Evolutionary conservation across 2,329 filamentous ascomycete genomes (phyloP).

Genomic region (Myriosclerotinia curreyana): DNA sequence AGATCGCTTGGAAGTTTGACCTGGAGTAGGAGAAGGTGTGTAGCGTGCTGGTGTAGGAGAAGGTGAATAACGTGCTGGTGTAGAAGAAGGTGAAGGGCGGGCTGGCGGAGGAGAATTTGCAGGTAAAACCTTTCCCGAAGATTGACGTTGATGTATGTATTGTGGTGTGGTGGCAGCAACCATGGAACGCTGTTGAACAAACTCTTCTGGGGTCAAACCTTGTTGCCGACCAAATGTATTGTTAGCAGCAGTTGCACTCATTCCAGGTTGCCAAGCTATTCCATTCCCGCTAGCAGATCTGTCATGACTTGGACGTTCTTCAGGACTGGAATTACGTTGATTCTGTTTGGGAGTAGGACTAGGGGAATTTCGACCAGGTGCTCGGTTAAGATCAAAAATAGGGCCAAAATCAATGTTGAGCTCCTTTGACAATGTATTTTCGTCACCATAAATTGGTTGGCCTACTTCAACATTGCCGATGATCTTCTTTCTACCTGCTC

Average conservation of each 20-base stretch:
- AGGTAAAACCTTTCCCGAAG: slow-evolving; percentile 51
- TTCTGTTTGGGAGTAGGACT: slow-evolving; percentile 59
- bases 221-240: slow-evolving; percentile 44
- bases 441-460: slow-evolving; percentile 43
- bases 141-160: slow-evolving; percentile 57
- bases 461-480: slow-evolving; percentile 51
- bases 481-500: slow-evolving; percentile 77
- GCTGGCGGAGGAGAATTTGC: slow-evolving; percentile 45
- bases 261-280: slow-evolving; percentile 73
- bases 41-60: slow-evolving; percentile 2
- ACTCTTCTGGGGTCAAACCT: slow-evolving; percentile 72
- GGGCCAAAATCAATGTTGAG: slow-evolving; percentile 83
- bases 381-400: slow-evolving; percentile 56
- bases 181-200: slow-evolving; percentile 73
- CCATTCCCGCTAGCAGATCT: slow-evolving; percentile 46
- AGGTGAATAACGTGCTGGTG: slow-evolving; percentile 43
- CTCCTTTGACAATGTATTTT: slow-evolving; percentile 22
- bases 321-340: slow-evolving; percentile 41
- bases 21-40: slow-evolving; percentile 41
- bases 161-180: slow-evolving; percentile 53
- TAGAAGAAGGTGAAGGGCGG: slow-evolving; percentile 45
- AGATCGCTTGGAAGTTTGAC: slow-evolving; percentile 47
- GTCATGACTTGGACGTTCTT: slow-evolving; percentile 41
- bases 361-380: slow-evolving; percentile 27
- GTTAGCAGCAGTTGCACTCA: slow-evolving; percentile 49